These are phyloP conservation scores for Candida silvatica DNA, from an alignment of 805 yeast species.

Conservation along the genomic window DNA sequence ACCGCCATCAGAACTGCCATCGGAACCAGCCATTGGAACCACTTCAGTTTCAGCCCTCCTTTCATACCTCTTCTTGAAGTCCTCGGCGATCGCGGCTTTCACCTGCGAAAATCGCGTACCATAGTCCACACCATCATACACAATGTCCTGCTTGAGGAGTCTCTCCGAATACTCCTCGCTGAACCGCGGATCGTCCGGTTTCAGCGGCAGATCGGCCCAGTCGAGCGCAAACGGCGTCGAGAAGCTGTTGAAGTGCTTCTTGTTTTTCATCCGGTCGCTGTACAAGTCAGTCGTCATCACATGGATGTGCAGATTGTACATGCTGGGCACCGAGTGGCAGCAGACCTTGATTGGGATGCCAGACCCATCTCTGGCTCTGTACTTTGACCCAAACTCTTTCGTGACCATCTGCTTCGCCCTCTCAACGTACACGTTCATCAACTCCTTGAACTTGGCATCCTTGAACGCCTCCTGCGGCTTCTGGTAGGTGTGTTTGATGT, in stretches of 20 bases:
- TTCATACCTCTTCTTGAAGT: constrained; percentile 23
- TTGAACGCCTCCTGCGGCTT: constrained; percentile 48
- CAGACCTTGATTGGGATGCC: constrained; percentile 36
- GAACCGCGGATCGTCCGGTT: constrained; percentile 29
- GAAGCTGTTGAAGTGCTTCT: constrained; percentile 65
- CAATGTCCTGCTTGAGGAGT: constrained; percentile 24
- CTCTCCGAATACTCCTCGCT: constrained; percentile 21
- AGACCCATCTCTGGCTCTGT: constrained; percentile 5
- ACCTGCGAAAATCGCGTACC: constrained; percentile 32
- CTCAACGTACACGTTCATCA: constrained; percentile 25
- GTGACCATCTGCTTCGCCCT: constrained; percentile 23
- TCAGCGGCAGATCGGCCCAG: constrained; percentile 40
- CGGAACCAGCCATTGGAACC: too few species aligned
- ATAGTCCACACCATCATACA: constrained; percentile 32
- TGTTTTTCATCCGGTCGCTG: constrained; percentile 46
- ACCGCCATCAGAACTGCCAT: too few species aligned
- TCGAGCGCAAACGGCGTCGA: constrained; percentile 55
- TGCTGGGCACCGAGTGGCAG: constrained; percentile 63
- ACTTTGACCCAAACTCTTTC: constrained; percentile 10
- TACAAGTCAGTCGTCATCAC: constrained; percentile 58
- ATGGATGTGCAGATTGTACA: constrained; percentile 66
- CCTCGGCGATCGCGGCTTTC: constrained; percentile 29
- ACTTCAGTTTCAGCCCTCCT: too few species aligned
- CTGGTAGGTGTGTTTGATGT: constrained; percentile 26
- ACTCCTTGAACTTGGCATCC: constrained; percentile 22